These are phyloP conservation scores for Fusarium beomiforme DNA, from an alignment of 2,329 filamentous ascomycete species.

Conservation along the genomic window DNA sequence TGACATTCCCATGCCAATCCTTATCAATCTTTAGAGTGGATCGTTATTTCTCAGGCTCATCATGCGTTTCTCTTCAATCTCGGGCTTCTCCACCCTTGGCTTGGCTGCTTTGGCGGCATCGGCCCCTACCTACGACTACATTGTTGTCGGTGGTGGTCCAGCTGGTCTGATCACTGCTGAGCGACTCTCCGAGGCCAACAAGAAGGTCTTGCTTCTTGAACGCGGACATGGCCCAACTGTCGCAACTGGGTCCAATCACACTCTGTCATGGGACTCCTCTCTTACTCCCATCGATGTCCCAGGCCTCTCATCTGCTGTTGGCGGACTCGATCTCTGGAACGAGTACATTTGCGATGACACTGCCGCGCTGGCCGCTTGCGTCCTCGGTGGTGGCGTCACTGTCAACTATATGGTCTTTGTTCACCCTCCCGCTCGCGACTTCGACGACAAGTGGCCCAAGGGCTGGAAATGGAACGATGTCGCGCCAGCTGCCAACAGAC, in stretches of 20 bases:
- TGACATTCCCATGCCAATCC: background rate
- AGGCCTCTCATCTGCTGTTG: slow-evolving; percentile 65
- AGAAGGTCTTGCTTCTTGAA: slow-evolving; percentile 71
- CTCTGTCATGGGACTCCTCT: slow-evolving; percentile 68
- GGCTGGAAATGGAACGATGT: slow-evolving; percentile 73
- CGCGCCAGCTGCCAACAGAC: slow-evolving; percentile 64
- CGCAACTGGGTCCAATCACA: slow-evolving; percentile 69
- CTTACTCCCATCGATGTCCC: slow-evolving; percentile 77
- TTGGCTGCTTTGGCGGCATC: background rate
- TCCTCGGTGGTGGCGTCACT: slow-evolving; percentile 73
- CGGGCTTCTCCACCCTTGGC: background rate
- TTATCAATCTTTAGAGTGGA: background rate
- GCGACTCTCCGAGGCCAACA: slow-evolving; percentile 68
- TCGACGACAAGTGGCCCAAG: slow-evolving; percentile 71
- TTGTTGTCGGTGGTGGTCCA: slow-evolving; percentile 40
- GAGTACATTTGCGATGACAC: slow-evolving; percentile 40
- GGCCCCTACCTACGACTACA: slow-evolving; percentile 36
- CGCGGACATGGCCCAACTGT: slow-evolving; percentile 68
- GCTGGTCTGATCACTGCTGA: slow-evolving; percentile 41
- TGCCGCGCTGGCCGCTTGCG: slow-evolving; percentile 62
- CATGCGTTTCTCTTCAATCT: slow-evolving; percentile 13
- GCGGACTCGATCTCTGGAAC: slow-evolving; percentile 73
- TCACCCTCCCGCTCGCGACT: slow-evolving; percentile 72
- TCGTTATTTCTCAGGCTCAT: background rate
- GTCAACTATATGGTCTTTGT: slow-evolving; percentile 76